Conservation (phyloP, 2,329 filamentous ascomycete genomes). For the Ophioceras dolichostomum region DNA sequence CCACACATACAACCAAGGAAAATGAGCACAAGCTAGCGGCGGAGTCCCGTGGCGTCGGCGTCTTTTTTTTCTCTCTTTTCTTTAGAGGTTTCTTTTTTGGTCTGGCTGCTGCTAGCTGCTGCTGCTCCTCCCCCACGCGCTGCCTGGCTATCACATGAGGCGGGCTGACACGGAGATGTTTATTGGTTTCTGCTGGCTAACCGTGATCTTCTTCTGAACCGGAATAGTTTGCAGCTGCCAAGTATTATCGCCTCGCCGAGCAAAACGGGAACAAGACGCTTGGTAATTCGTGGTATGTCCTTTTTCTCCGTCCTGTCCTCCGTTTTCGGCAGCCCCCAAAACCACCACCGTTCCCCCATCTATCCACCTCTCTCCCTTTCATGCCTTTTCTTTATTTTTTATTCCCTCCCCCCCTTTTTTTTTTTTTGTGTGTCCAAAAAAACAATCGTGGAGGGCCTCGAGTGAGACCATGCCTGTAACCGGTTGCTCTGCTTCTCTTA, state of each 20-base stretch:
- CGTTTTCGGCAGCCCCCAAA: constrained; percentile 10
- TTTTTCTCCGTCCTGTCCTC: constrained; percentile 4
- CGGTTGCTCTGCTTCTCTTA: neutral
- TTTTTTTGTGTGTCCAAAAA: neutral
- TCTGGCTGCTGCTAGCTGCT: too few relatives aligned
- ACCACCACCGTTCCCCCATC: constrained; percentile 6
- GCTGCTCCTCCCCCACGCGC: neutral
- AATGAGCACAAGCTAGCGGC: too few relatives aligned
- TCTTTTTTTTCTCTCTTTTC: too few relatives aligned
- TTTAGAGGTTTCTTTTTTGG: too few relatives aligned
- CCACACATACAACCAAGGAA: too few relatives aligned
- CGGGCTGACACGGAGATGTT: too few relatives aligned
- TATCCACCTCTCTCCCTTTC: too few relatives aligned
- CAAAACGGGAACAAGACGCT: constrained; percentile 78
- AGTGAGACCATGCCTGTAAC: neutral
- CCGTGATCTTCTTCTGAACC: neutral
- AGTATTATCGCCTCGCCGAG: constrained; percentile 87
- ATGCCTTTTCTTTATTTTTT: constrained; percentile 8
- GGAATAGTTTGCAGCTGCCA: constrained; percentile 62
- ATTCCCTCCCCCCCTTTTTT: constrained; percentile 9
- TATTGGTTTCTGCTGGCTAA: too few relatives aligned
- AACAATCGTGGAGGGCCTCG: too few relatives aligned
- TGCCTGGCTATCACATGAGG: neutral
- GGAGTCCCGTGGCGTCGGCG: too few relatives aligned
- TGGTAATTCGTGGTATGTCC: constrained; percentile 84